phyloP scores from a whole-genome alignment of 2,329 filamentous ascomycete species.

The Colletotrichum chrysophilum region DNA sequence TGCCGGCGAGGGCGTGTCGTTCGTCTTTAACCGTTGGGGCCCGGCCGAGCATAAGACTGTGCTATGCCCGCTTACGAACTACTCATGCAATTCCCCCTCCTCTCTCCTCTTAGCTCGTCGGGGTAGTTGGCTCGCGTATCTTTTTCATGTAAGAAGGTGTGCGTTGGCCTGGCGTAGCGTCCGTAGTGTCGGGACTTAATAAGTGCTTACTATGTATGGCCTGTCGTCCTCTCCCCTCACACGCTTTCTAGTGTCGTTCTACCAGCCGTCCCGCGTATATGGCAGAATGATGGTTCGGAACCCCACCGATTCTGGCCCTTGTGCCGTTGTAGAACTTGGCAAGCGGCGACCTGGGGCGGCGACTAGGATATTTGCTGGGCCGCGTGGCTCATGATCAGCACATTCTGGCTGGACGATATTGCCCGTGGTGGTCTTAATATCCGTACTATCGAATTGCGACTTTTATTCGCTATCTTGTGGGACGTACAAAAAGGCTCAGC shows the following conservation, averaged over 20 bases:
- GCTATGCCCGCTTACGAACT: not conserved
- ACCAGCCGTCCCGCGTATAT: not conserved
- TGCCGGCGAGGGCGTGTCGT: not conserved
- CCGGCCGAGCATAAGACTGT: not conserved
- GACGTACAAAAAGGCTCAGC: constrained; percentile 12
- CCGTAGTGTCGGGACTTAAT: not conserved
- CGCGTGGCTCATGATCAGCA: not conserved
- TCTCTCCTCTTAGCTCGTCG: not conserved
- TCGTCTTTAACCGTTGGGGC: not conserved
- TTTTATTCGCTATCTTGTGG: not conserved
- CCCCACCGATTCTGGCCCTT: not conserved
- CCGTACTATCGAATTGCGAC: not conserved
- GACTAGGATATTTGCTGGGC: constrained; percentile 8
- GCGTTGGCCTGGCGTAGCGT: not conserved
- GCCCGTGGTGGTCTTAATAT: not conserved
- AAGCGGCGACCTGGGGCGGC: not conserved
- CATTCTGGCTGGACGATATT: not conserved
- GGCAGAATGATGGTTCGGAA: not conserved
- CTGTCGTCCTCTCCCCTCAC: not conserved
- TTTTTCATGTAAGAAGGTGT: not conserved
- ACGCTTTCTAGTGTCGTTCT: not conserved
- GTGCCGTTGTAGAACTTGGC: not conserved
- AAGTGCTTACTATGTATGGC: not conserved
- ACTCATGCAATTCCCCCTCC: not conserved
- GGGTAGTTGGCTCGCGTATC: not conserved